Evolutionary conservation across 2,329 filamentous ascomycete species (phyloP), one percentile per base, ranked within the genome.

Genomic region (Pyricularia sp.): DNA sequence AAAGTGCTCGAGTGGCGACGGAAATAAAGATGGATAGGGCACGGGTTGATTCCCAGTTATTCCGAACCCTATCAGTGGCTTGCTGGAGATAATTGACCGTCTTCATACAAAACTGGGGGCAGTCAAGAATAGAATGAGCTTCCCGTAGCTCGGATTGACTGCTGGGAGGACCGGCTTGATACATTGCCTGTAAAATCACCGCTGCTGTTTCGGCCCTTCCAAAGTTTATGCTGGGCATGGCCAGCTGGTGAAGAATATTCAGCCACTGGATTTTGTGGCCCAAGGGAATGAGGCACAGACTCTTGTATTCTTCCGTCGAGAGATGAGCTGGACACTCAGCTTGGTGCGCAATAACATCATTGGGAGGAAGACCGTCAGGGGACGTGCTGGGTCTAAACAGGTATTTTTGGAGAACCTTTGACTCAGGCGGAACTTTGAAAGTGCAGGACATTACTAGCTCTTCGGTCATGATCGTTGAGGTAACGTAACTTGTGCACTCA

Each of bases 191-290:
- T 1, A 81, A 72, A 0, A 88, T 67, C 0, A 88, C 72, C 1
- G 81, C 71, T 5, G 76, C 76, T 0, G 84, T 83, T 63, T 86
- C 83, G 0, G 77, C 69, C 63, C 83, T 82, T 12, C 81, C 83
- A 55, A 87, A 82, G 63, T 86, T 81, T 0, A 90, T 68, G 0
- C 77, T 77, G 0, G 83, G 81, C 0, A 78, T 76, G 0, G 76
- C 74, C 2, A 90, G 74, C 71, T 88, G 82, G 0, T 79, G 72
- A 0, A 87, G 73, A 3, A 90, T 82, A 68, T 88, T 89, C 7
- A 78, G 72, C 83, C 86, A 90, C 66, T 86, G 84, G 11, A 88
- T 75, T 0, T 75, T 73, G 23, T 79, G 69, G 0, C 86, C 86
- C 1, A 83, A 73, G 0, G 83, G 80, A 3, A 90, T 71, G 0